Conservation (phyloP, 2,329 filamentous ascomycete species). For the Diplodia sapinea region DNA sequence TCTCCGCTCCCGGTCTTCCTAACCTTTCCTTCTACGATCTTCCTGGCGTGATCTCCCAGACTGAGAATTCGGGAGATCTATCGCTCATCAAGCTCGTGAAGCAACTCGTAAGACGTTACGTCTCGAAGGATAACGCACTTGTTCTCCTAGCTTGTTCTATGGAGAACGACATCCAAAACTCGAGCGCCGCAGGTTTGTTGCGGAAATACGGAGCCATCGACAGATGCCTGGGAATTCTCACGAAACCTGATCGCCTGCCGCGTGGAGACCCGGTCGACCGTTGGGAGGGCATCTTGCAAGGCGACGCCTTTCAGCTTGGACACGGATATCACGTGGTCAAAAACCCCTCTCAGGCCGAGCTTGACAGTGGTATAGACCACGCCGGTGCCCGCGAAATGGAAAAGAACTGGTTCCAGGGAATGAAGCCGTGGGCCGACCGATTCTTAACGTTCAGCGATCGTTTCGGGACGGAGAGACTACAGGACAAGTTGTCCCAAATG, state of each 20-base stretch:
- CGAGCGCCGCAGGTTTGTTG: constrained; percentile 71
- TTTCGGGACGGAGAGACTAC: constrained; percentile 61
- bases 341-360: constrained; percentile 62
- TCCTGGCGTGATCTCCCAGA: constrained; percentile 78
- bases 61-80: constrained; percentile 53
- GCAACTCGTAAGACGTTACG: constrained; percentile 71
- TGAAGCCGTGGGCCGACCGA: constrained; percentile 53
- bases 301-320: constrained; percentile 66
- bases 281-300: constrained; percentile 69
- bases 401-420: constrained; percentile 54
- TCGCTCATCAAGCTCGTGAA: constrained; percentile 73
- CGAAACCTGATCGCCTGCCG: constrained; percentile 78
- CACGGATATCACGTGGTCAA: constrained; percentile 82
- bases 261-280: constrained; percentile 58
- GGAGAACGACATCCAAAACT: constrained; percentile 78
- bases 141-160: constrained; percentile 80
- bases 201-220: constrained; percentile 47
- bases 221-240: constrained; percentile 68
- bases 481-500: constrained; percentile 55
- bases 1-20: constrained; percentile 72
- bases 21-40: constrained; percentile 84
- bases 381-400: constrained; percentile 57
- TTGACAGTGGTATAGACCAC: constrained; percentile 53
- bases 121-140: constrained; percentile 68
- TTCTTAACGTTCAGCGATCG: constrained; percentile 50